A percentile compares a stretch with the other conserved stretches of the same genome.
These are phyloP conservation scores for Fonsecaea multimorphosa DNA, from an alignment of 2,329 filamentous ascomycete species.

Conservation along the genomic window DNA sequence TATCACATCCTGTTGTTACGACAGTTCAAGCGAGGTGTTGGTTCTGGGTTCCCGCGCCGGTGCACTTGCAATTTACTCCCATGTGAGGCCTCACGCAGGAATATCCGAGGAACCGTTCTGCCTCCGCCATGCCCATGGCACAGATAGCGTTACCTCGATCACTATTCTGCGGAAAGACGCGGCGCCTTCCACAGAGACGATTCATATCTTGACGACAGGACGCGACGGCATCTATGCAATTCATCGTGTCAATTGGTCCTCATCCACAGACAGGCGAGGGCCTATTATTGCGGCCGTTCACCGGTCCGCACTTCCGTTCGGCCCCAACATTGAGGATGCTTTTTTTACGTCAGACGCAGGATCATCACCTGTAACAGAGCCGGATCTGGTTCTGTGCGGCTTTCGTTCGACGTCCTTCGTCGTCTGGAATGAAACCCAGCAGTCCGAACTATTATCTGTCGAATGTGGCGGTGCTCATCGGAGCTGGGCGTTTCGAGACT, in stretches of 20 bases:
- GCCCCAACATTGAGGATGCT: slow-evolving; percentile 75
- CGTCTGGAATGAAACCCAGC: slow-evolving; percentile 76
- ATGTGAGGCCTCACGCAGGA: slow-evolving; percentile 33
- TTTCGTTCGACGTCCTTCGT: slow-evolving; percentile 82
- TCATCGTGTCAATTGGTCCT: slow-evolving; percentile 51
- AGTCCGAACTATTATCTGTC: slow-evolving; percentile 72
- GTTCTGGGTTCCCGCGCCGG: slow-evolving; percentile 65
- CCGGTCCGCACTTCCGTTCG: slow-evolving; percentile 71
- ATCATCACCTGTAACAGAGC: not conserved
- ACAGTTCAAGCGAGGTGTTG: slow-evolving; percentile 44
- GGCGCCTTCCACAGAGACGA: slow-evolving; percentile 33
- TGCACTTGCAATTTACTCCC: slow-evolving; percentile 56
- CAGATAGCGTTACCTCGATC: slow-evolving; percentile 74
- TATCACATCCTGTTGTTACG: slow-evolving; percentile 56
- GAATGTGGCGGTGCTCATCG: slow-evolving; percentile 87
- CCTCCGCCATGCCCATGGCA: slow-evolving; percentile 51
- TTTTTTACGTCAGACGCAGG: slow-evolving; percentile 58
- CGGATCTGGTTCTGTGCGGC: slow-evolving; percentile 74
- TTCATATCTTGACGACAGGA: slow-evolving; percentile 72
- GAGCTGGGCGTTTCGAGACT: slow-evolving; percentile 67
- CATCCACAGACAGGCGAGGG: not conserved
- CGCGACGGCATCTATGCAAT: slow-evolving; percentile 79
- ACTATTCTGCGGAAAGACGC: slow-evolving; percentile 49
- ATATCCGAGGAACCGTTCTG: slow-evolving; percentile 34
- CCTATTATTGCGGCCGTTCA: slow-evolving; percentile 61